phyloP scores from a whole-genome alignment of 805 yeast genomes.

The Ogataea minuta region DNA sequence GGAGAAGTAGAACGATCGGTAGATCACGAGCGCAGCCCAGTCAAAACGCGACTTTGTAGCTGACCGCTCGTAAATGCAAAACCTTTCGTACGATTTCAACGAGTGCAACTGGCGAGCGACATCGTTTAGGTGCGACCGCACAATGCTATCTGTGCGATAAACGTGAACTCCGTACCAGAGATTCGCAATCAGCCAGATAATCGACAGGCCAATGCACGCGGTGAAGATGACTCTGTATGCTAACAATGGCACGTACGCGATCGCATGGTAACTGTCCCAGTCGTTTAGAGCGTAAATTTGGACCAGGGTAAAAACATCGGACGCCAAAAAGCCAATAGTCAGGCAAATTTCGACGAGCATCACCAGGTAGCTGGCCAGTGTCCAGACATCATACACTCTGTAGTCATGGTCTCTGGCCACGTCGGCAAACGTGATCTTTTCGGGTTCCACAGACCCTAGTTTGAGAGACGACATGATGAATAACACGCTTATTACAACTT shows the following conservation, averaged over 20 bases:
- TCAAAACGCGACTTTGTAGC: constrained; percentile 65
- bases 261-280: constrained; percentile 34
- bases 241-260: constrained; percentile 32
- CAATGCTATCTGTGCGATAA: constrained; percentile 60
- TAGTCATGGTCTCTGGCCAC: constrained; percentile 31
- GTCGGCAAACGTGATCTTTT: constrained; percentile 28
- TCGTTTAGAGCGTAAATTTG: constrained; percentile 66
- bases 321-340: constrained; percentile 51
- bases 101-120: constrained; percentile 61
- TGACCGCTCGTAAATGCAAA: constrained; percentile 70
- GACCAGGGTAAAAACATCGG: constrained; percentile 79
- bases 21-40: constrained; percentile 63
- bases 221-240: constrained; percentile 34
- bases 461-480: constrained; percentile 1
- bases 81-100: constrained; percentile 57
- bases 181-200: constrained; percentile 56
- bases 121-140: constrained; percentile 64
- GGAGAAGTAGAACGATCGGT: constrained; percentile 62
- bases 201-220: constrained; percentile 74
- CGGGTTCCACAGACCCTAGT: constrained; percentile 20
- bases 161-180: constrained; percentile 56
- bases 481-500: constrained; percentile 1
- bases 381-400: constrained; percentile 40
- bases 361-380: constrained; percentile 42
- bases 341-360: constrained; percentile 44